Conservation (phyloP, 305 asterid genomes). For the Andrographis paniculata region DNA sequence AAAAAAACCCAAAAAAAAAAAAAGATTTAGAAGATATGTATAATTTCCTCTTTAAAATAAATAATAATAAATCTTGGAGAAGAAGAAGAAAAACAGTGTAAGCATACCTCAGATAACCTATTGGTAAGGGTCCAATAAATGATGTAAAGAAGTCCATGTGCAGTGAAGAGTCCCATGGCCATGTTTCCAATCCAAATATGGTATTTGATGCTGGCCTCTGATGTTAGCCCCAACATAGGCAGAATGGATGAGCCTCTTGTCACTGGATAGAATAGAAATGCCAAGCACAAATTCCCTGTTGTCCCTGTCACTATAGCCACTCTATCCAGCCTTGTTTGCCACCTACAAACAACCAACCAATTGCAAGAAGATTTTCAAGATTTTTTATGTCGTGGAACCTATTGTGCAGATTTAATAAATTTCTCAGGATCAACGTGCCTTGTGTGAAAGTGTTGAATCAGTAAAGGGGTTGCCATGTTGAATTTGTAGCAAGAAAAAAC, state of each 20-base stretch:
- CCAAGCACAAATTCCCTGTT: slow-evolving; percentile 69
- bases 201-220: slow-evolving; percentile 73
- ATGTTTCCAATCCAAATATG: slow-evolving; percentile 85
- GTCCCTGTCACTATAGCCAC: slow-evolving; percentile 65
- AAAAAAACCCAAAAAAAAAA: background rate
- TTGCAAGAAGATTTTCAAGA: background rate
- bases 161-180: slow-evolving; percentile 62
- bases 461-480: background rate
- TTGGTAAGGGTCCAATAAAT: slow-evolving; percentile 63
- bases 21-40: background rate
- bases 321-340: slow-evolving; percentile 86
- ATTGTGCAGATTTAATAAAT: too few relatives aligned
- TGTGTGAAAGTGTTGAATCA: background rate
- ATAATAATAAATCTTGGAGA: slow-evolving; percentile 2
- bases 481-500: too few relatives aligned
- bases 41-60: background rate
- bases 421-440: too few relatives aligned
- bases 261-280: slow-evolving; percentile 83
- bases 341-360: slow-evolving; percentile 29
- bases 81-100: slow-evolving; percentile 6
- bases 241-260: slow-evolving; percentile 75
- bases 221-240: slow-evolving; percentile 71
- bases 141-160: slow-evolving; percentile 65
- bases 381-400: too few relatives aligned
- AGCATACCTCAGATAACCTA: slow-evolving; percentile 57